phyloP scores from a whole-genome alignment of 1,139 yeast species.

The Pichia cactophila region DNA sequence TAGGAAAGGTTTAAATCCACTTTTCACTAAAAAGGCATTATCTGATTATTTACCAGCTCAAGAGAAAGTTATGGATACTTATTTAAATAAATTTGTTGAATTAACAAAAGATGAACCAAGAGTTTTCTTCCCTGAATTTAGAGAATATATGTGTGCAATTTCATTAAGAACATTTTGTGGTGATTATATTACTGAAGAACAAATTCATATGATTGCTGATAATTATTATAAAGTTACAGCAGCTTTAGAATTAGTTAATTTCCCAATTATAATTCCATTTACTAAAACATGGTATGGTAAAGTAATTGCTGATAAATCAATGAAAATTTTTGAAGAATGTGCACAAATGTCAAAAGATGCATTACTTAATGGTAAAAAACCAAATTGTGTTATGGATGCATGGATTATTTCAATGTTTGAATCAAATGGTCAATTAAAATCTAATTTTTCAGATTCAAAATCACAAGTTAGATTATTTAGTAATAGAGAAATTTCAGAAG shows the following conservation, averaged over 20 bases:
- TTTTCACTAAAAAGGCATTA: conserved; percentile 79
- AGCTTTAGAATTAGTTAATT: conserved; percentile 92
- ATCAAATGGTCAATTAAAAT: conserved; percentile 31
- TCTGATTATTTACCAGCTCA: conserved; percentile 76
- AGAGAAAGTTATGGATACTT: conserved; percentile 75
- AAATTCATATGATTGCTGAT: conserved; percentile 80
- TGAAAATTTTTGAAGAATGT: conserved; percentile 83
- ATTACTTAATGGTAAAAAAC: conserved; percentile 63
- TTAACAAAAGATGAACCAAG: conserved; percentile 50
- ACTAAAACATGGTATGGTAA: conserved; percentile 98
- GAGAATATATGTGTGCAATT: conserved; percentile 92
- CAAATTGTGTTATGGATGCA: conserved; percentile 88
- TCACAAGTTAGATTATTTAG: conserved; percentile 73
- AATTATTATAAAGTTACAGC: conserved; percentile 87
- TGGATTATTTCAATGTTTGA: conserved; percentile 85
- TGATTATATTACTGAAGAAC: conserved; percentile 84
- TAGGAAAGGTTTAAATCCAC: conserved; percentile 81
- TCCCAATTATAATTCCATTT: conserved; percentile 91
- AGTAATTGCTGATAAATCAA: conserved; percentile 85
- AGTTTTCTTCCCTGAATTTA: conserved; percentile 83
- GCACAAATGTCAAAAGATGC: conserved; percentile 79
- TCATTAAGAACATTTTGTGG: conserved; percentile 94
- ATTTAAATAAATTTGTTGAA: conserved; percentile 59
- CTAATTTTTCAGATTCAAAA: conserved; percentile 37
- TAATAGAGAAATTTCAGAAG: conserved; percentile 89